These are phyloP conservation scores for Euphrasia arctica DNA, from an alignment of 305 asterid species.

Conservation along the genomic window DNA sequence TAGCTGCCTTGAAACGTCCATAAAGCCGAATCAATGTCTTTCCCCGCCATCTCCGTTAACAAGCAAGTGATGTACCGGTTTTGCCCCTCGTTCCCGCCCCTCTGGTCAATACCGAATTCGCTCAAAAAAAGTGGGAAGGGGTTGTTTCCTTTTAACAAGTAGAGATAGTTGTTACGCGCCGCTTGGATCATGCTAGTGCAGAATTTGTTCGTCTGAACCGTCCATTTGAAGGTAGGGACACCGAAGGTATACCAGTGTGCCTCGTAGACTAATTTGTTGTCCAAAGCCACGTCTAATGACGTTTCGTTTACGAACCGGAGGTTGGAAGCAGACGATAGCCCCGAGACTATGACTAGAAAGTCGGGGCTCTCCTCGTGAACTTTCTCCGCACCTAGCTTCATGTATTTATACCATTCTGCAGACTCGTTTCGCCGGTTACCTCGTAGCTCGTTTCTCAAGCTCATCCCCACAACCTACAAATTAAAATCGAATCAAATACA, in stretches of 20 bases:
- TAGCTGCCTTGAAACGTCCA: conserved; percentile 68
- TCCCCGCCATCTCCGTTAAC: conserved; percentile 40
- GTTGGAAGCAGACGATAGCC: conserved; percentile 34
- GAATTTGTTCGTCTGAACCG: conserved; percentile 31
- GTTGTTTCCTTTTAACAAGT: conserved; percentile 26
- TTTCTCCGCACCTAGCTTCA: conserved; percentile 36
- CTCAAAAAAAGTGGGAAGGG: conserved; percentile 45
- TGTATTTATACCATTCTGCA: conserved; percentile 48
- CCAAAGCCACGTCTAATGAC: conserved; percentile 20
- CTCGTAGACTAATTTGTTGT: conserved; percentile 45
- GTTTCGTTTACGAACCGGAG: conserved; percentile 34
- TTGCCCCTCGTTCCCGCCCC: conserved; percentile 41
- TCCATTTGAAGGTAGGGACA: conserved; percentile 28
- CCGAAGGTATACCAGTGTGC: conserved; percentile 56
- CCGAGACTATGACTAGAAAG: conserved; percentile 51
- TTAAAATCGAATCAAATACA: conserved; percentile 20
- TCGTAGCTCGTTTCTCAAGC: conserved; percentile 66
- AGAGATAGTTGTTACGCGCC: conserved; percentile 31
- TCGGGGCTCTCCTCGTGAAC: conserved; percentile 38
- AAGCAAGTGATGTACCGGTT: conserved; percentile 51
- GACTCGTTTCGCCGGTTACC: conserved; percentile 40
- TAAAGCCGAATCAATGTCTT: conserved; percentile 57
- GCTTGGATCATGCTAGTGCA: conserved; percentile 26
- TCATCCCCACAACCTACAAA: conserved; percentile 53
- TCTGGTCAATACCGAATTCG: conserved; percentile 50